Conservation (phyloP, 176 grass and related monocot species). For the Urochloa ruziziensis region DNA sequence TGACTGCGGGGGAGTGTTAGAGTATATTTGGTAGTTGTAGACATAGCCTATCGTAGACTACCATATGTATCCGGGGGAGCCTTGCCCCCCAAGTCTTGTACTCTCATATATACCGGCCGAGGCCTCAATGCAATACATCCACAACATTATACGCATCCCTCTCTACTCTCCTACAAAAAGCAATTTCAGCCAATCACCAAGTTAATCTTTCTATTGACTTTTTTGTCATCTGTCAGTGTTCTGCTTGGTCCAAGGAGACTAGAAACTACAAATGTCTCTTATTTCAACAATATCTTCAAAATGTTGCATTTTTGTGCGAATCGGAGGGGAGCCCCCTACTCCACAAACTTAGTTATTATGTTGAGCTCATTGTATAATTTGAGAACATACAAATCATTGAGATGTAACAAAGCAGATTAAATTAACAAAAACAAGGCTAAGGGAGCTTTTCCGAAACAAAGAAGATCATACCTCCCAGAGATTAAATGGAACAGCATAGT, state of each 20-base stretch:
- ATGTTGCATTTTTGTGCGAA: background rate
- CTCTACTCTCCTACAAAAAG: too few relatives aligned
- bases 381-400: background rate
- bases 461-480: constrained; percentile 84
- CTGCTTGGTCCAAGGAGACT: too few relatives aligned
- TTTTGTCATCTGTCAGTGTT: background rate
- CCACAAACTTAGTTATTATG: background rate
- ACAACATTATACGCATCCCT: too few relatives aligned
- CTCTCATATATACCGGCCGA: too few relatives aligned
- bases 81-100: too few relatives aligned
- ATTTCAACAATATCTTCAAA: background rate
- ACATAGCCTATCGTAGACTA: too few relatives aligned
- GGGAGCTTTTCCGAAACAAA: constrained; percentile 23
- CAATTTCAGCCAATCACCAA: background rate
- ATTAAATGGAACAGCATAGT: constrained; percentile 85
- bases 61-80: too few relatives aligned
- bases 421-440: background rate
- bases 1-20: too few relatives aligned
- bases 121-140: too few relatives aligned
- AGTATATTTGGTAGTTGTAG: too few relatives aligned
- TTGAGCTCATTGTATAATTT: background rate
- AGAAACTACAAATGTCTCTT: too few relatives aligned
- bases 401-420: background rate
- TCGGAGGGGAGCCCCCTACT: too few relatives aligned
- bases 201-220: background rate